phyloP scores from a whole-genome alignment of 2,329 filamentous ascomycete genomes.

The Grosmannia clavigera region DNA sequence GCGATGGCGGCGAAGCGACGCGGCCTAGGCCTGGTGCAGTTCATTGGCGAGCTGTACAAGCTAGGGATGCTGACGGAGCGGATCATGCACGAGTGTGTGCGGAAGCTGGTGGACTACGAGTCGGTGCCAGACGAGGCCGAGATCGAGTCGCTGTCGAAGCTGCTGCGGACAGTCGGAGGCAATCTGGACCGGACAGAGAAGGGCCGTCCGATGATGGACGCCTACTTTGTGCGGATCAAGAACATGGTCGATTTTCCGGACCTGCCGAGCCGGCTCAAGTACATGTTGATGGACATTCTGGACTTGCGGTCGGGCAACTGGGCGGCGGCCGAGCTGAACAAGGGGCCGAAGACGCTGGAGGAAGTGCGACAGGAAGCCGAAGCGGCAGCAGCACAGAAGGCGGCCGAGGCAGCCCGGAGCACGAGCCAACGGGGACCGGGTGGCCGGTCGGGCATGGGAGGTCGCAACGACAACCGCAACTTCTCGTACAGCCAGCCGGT shows the following conservation, averaged over 20 bases:
- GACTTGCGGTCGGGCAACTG: constrained; percentile 71
- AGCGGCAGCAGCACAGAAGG: constrained; percentile 67
- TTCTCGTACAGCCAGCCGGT: constrained; percentile 67
- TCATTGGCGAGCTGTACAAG: constrained; percentile 99
- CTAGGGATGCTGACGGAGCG: constrained; percentile 95
- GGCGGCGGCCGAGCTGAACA: constrained; percentile 78
- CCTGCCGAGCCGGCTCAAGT: constrained; percentile 76
- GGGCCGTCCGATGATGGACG: constrained; percentile 76
- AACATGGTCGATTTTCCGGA: constrained; percentile 68
- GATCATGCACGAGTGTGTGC: constrained; percentile 99
- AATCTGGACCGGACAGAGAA: constrained; percentile 77
- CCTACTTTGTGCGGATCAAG: constrained; percentile 84
- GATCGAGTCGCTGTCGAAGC: constrained; percentile 87
- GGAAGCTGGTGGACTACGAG: constrained; percentile 92
- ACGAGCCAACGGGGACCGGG: constrained; percentile 54
- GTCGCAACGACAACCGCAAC: constrained; percentile 64
- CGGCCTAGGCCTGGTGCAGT: constrained; percentile 94
- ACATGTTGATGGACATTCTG: constrained; percentile 93
- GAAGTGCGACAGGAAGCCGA: constrained; percentile 78
- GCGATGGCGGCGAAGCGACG: constrained; percentile 91
- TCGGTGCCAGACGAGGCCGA: constrained; percentile 89
- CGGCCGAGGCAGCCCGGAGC: constrained; percentile 52
- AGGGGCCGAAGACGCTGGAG: constrained; percentile 92
- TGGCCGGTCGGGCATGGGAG: constrained; percentile 53
- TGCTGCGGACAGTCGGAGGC: constrained; percentile 80